Evolutionary conservation across 169 alveolate species (phyloP).

Genomic region (Cryptosporidium viatorum): DNA sequence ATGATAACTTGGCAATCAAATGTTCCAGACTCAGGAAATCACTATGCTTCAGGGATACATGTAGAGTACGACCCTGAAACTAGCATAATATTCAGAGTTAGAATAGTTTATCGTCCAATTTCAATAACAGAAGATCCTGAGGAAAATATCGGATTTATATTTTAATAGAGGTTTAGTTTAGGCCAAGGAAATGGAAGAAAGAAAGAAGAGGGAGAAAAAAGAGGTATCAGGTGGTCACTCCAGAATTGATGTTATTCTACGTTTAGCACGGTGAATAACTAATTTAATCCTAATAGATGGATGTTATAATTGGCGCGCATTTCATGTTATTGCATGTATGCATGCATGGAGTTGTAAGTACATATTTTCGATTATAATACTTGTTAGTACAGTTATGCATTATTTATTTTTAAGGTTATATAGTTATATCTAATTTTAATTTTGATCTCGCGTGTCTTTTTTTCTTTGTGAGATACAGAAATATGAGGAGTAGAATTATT

Average conservation of each 20-base stretch:
- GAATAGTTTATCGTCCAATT: slow-evolving; percentile 71
- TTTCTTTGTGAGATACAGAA: no score
- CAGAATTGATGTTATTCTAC: neutral
- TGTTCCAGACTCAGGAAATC: slow-evolving; percentile 28
- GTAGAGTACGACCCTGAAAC: slow-evolving; percentile 72
- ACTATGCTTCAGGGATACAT: slow-evolving; percentile 69
- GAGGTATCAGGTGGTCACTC: neutral
- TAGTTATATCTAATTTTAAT: neutral
- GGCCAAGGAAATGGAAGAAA: neutral
- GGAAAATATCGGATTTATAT: slow-evolving; percentile 55
- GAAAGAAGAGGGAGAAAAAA: neutral
- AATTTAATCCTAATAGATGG: neutral
- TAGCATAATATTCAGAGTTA: slow-evolving; percentile 53
- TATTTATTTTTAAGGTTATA: neutral
- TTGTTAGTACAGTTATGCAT: neutral
- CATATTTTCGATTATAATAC: neutral
- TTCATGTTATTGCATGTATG: neutral
- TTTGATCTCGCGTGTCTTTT: neutral
- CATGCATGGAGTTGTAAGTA: neutral
- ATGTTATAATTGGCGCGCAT: neutral
- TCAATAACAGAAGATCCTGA: slow-evolving; percentile 32
- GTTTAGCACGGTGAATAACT: neutral
- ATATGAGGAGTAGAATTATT: no score
- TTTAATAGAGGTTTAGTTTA: neutral
- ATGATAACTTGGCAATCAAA: slow-evolving; percentile 56